A percentile compares a stretch with the other conserved stretches of the same genome.
Evolutionary conservation across 2,329 filamentous ascomycete species (phyloP).

Genomic region (Ceratocystis variospora): DNA sequence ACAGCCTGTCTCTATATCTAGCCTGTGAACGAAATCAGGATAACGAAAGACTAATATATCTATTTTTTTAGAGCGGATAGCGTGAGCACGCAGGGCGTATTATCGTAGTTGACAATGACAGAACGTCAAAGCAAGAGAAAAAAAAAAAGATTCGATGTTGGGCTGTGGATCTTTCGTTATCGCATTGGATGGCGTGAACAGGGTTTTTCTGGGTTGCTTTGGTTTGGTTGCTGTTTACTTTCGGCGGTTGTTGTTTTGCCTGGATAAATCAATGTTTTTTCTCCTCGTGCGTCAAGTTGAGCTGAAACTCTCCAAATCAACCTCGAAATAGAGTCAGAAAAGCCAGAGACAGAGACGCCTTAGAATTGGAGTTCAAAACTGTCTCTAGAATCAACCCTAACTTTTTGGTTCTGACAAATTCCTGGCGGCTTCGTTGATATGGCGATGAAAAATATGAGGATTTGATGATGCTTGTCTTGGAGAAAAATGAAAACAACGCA

Average conservation of each 20-base stretch:
- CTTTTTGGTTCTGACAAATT: neutral
- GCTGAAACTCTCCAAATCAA: neutral
- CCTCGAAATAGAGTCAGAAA: neutral
- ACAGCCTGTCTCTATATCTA: neutral
- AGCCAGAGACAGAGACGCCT: neutral
- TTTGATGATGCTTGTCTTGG: constrained; percentile 7
- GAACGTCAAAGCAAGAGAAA: neutral
- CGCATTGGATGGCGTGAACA: neutral
- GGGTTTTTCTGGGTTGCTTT: neutral
- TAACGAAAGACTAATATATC: neutral
- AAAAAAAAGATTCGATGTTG: constrained; percentile 1
- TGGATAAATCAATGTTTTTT: constrained; percentile 6
- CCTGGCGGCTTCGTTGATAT: neutral
- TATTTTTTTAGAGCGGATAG: neutral
- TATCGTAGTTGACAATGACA: neutral
- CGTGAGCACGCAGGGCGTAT: neutral
- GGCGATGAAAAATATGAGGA: constrained; percentile 7
- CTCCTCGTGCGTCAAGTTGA: neutral
- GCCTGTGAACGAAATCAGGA: neutral
- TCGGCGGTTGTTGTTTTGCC: neutral
- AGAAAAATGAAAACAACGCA: neutral
- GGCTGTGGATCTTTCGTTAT: constrained; percentile 4
- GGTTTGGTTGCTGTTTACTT: constrained; percentile 2
- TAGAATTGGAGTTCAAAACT: neutral
- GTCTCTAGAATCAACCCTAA: neutral